phyloP scores from a whole-genome alignment of 305 asterid species.

The Fraxinus albicans region DNA sequence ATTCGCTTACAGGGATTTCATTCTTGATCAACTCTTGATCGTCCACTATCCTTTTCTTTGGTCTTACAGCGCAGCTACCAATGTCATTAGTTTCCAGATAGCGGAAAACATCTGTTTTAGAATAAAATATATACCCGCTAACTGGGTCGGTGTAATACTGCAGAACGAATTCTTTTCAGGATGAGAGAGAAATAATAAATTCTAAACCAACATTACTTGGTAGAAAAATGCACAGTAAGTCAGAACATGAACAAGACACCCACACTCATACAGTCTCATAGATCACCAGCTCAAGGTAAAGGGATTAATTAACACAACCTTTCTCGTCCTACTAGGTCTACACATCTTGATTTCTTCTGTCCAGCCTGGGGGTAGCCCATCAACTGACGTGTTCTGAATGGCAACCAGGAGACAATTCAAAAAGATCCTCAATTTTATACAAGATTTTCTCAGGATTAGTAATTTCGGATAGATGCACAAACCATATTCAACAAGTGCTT shows the following conservation, averaged over 20 bases:
- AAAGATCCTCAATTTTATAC: conserved; percentile 14
- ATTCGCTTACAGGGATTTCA: conserved; percentile 35
- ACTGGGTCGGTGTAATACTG: conserved; percentile 62
- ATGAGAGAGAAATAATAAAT: conserved; percentile 13
- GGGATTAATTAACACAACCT: conserved; percentile 52
- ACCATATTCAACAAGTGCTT: conserved; percentile 26
- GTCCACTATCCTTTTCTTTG: conserved; percentile 30
- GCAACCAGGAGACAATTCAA: conserved; percentile 41
- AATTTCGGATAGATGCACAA: conserved; percentile 26
- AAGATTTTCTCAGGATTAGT: conserved; percentile 18
- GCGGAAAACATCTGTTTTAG: conserved; percentile 45
- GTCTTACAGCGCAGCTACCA: conserved; percentile 29
- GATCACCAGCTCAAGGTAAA: conserved; percentile 9
- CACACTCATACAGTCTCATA: conserved; percentile 1
- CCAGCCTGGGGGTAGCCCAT: conserved; percentile 72
- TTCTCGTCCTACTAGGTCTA: conserved; percentile 33
- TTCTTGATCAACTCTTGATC: conserved; percentile 21
- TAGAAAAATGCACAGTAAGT: not conserved
- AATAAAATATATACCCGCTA: conserved; percentile 39
- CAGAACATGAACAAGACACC: conserved; percentile 1
- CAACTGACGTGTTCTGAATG: conserved; percentile 31
- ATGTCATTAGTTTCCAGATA: conserved; percentile 44
- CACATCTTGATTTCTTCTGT: conserved; percentile 49
- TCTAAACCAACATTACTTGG: not conserved
- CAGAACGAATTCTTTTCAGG: conserved; percentile 22